Evolutionary conservation across 202 grass and related monocot species (phyloP).

Genomic region (Eragrostis tef): DNA sequence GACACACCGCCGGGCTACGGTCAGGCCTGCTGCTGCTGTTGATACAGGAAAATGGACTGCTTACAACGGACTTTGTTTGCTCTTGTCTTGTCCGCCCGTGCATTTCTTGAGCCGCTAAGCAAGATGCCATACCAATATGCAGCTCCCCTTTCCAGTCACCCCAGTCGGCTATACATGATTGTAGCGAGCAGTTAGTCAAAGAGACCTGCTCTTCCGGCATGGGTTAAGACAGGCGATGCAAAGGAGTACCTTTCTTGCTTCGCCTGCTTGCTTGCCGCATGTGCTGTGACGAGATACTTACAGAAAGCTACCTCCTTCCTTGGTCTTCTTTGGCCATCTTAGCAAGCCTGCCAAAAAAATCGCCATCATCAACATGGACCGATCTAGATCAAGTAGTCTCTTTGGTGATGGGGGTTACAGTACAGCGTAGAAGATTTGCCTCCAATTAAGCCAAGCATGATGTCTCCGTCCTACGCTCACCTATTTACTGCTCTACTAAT

Average conservation of each 20-base stretch:
- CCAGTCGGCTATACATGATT: not conserved
- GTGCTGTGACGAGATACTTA: conserved; percentile 14
- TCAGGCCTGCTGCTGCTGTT: conserved; percentile 14
- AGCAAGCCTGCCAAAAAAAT: conserved; percentile 22
- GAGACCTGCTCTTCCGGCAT: conserved; percentile 40
- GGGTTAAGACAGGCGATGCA: conserved; percentile 7
- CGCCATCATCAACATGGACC: conserved; percentile 35
- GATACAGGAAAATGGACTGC: not conserved
- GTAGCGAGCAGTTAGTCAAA: conserved; percentile 40
- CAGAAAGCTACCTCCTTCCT: not conserved
- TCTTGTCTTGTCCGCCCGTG: not conserved
- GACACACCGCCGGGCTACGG: conserved; percentile 13
- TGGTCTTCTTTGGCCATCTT: not conserved
- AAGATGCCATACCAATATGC: conserved; percentile 1
- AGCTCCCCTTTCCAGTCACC: not conserved
- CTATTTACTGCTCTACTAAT: conserved; percentile 39
- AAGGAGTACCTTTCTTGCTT: conserved; percentile 31
- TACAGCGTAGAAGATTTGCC: conserved; percentile 45
- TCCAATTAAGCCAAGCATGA: conserved; percentile 48
- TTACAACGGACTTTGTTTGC: not conserved
- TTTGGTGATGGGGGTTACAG: conserved; percentile 37
- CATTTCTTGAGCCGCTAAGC: conserved; percentile 42
- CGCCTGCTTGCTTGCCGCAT: conserved; percentile 28
- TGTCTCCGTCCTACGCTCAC: conserved; percentile 45
- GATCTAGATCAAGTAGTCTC: not conserved